Percentiles rank a stretch among this genome's conserved stretches.
Conservation (phyloP, 2,329 filamentous ascomycete genomes). For the Phialemonium atrogriseum region DNA sequence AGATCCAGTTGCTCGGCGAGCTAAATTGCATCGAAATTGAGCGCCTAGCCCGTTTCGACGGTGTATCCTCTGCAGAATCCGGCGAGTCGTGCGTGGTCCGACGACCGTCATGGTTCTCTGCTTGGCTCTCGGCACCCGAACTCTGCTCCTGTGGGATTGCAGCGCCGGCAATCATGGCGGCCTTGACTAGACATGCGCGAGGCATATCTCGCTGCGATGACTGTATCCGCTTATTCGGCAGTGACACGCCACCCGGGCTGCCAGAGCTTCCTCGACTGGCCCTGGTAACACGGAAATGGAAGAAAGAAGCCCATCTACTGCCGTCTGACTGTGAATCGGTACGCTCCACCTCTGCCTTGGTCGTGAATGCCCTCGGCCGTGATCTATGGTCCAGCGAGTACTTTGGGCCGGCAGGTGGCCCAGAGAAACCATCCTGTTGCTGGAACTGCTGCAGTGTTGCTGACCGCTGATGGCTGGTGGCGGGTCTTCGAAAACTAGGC, state of each 20-base stretch:
- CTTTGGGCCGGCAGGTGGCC: conserved; percentile 14
- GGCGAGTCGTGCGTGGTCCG: not conserved
- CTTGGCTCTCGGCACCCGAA: conserved; percentile 4
- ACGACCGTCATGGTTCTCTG: conserved; percentile 1
- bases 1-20: conserved; percentile 48
- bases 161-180: conserved; percentile 16
- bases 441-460: conserved; percentile 55
- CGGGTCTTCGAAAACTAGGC: conserved; percentile 60
- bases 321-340: conserved; percentile 7
- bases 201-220: conserved; percentile 14
- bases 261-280: conserved; percentile 17
- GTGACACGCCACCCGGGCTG: conserved; percentile 22
- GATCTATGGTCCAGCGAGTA: conserved; percentile 26
- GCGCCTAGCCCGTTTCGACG: conserved; percentile 35
- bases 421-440: conserved; percentile 10
- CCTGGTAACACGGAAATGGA: conserved; percentile 34
- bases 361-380: conserved; percentile 12
- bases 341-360: conserved; percentile 8
- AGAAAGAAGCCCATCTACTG: conserved; percentile 46
- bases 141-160: conserved; percentile 15
- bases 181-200: conserved; percentile 28
- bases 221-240: conserved; percentile 21
- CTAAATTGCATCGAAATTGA: conserved; percentile 54
- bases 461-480: conserved; percentile 71
- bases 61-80: conserved; percentile 7